These are phyloP conservation scores for Yarrowia bubula DNA, from an alignment of 805 yeast genomes.

Conservation along the genomic window DNA sequence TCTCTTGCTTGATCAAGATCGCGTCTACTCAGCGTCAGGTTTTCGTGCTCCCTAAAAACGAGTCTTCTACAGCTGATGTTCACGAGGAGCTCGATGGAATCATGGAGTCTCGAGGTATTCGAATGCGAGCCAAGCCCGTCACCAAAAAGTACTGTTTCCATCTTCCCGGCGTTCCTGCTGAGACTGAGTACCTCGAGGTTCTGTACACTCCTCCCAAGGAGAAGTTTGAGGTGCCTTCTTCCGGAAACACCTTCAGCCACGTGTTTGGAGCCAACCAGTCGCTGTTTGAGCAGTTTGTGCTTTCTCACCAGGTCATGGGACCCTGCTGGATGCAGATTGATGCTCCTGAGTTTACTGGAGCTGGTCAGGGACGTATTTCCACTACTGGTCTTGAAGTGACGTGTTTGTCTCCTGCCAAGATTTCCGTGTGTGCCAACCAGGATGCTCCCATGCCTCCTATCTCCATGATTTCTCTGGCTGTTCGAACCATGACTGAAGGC, in stretches of 20 bases:
- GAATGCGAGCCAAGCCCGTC: constrained; percentile 68
- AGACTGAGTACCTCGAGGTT: constrained; percentile 76
- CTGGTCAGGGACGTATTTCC: not conserved
- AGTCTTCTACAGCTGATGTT: constrained; percentile 55
- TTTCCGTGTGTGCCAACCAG: constrained; percentile 31
- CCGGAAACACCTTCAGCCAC: constrained; percentile 70
- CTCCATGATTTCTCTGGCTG: constrained; percentile 68
- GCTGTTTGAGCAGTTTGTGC: constrained; percentile 80
- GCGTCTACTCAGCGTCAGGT: constrained; percentile 68
- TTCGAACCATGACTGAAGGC: constrained; percentile 73
- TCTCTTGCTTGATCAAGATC: constrained; percentile 75
- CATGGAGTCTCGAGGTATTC: constrained; percentile 60
- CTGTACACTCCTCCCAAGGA: constrained; percentile 47
- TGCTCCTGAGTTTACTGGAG: constrained; percentile 52
- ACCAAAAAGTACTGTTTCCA: constrained; percentile 86
- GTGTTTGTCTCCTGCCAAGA: constrained; percentile 13
- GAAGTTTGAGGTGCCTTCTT: constrained; percentile 46
- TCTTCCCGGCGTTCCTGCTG: constrained; percentile 70
- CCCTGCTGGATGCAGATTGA: constrained; percentile 91
- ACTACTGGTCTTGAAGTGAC: constrained; percentile 2
- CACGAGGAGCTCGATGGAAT: constrained; percentile 73
- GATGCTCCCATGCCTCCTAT: constrained; percentile 57
- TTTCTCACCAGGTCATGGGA: constrained; percentile 86
- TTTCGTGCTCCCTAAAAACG: constrained; percentile 67
- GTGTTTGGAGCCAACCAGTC: constrained; percentile 76